Base-by-base conservation (phyloP, 768 basidiomycete genomes). In the Phaeotremella fagi region DNA sequence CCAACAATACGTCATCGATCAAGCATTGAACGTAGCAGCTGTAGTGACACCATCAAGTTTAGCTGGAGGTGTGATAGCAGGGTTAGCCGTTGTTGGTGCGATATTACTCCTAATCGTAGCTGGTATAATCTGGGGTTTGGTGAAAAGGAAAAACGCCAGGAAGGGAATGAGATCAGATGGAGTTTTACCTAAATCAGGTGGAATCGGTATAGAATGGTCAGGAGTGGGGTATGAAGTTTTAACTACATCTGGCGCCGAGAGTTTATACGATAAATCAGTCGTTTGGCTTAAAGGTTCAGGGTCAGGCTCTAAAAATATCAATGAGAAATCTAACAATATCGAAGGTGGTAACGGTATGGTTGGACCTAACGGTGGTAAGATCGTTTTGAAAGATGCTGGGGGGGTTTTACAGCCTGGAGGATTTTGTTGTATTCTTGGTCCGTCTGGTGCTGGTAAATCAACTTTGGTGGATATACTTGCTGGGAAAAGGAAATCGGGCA, bases 401-500 rank as follows among this genome's bases (percentile, higher is more conserved):
- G 92, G 91, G 0, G 72, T 75, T 9, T 82, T 94, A n/a, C 75
- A 77, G 2, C 82, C 88, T 0, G 90, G 92, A 9, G 82, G 87
- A 56, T 83, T 95, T 78, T 84, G 90, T 81, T 88, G 87, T n/a
- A 82, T 95, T 50, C 80, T 97, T 2, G 92, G 92, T 0, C 90
- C 92, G 0, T 88, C 86, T 61, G 91, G 90, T 50, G 88, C 90
- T 16, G 90, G 90, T 37, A 94, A 94, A 74, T 89, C 88, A 0
- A 90, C 91, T 0, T 78, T 97, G 31, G 85, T 95, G 16, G 92
- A 98, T 66, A 82, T 95, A 31, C 81, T 98, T 9, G 88, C 90
- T 0, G 84, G 86, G 1, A 91, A 86, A 71, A 77, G 76, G 60
- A 97, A 95, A 75, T 79, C 80, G 0, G 92, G 91, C 0, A 66